Conservation (phyloP, 2,329 filamentous ascomycete species). For the Mycogone perniciosa region DNA sequence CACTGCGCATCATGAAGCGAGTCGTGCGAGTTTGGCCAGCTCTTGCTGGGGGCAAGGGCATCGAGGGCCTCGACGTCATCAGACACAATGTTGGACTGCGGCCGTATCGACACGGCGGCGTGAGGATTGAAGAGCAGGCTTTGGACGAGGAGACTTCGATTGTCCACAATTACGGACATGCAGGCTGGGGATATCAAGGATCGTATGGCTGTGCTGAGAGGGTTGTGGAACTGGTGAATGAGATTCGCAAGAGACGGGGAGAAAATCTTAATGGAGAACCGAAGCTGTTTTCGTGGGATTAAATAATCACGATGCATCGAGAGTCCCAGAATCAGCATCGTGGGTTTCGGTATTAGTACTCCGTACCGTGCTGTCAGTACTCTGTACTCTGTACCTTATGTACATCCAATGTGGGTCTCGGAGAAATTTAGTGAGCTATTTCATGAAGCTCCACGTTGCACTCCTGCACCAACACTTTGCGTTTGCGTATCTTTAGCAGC, state of each 20-base stretch:
- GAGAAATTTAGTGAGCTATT: not conserved
- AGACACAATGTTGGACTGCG: slow-evolving; percentile 77
- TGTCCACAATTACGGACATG: slow-evolving; percentile 79
- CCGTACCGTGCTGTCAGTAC: no score
- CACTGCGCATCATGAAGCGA: slow-evolving; percentile 78
- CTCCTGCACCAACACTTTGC: slow-evolving; percentile 12
- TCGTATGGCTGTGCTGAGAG: slow-evolving; percentile 65
- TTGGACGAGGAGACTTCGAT: slow-evolving; percentile 52
- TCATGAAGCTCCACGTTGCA: slow-evolving; percentile 10
- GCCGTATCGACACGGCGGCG: slow-evolving; percentile 66
- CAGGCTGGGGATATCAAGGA: slow-evolving; percentile 68
- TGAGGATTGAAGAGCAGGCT: slow-evolving; percentile 59
- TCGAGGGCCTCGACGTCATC: slow-evolving; percentile 67
- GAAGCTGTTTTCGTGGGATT: slow-evolving; percentile 24
- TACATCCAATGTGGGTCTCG: not conserved
- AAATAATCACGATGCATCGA: no score
- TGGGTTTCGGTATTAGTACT: no score
- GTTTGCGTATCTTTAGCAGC: not conserved
- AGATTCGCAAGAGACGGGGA: slow-evolving; percentile 39
- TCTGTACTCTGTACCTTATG: not conserved
- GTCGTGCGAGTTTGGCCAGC: slow-evolving; percentile 57
- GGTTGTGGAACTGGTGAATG: slow-evolving; percentile 60
- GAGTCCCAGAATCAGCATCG: no score
- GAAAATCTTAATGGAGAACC: slow-evolving; percentile 23
- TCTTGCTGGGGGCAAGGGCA: slow-evolving; percentile 58